Evolutionary conservation across 140 eudicot genomes (phyloP), one percentile per base, ranked within the genome.

Genomic region (Ambrosia hybrid): DNA sequence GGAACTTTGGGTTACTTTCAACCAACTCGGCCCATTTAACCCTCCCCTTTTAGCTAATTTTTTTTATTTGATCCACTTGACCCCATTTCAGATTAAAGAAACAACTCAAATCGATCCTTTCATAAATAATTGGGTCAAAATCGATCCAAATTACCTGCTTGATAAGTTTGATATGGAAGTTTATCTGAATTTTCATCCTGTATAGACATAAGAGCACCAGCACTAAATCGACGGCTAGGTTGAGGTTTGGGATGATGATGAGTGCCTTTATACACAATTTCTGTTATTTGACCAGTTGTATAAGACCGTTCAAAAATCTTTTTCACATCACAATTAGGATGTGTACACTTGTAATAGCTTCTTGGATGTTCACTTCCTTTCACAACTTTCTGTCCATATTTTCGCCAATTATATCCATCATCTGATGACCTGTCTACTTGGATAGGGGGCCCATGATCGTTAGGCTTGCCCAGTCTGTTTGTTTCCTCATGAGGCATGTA

Each of bases 211-310:
- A 88, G 90, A 58, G 94, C 86, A 51, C 97, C 97, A 59, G 90
- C 90, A 78, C 86, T 82, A 75, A 87, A 77, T 57, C 99, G 88
- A 16, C 99, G 97, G 76, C 81, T 83, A 75, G 96, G 89, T 76
- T 86, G 96, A 62, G 99, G 99, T 77, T 91, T 94, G 26, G 97
- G 99, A 72, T 94, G 99, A 82, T 94, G 95, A 79, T 94, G 99
- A 46, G 88, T 75, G 49, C 99, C 99, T 72, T 91, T 94, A 70
- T 94, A 94, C 72, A 94, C 88, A 57, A 91, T 94, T 69, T 94
- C 97, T 5, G 94, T 90, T 78, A 94, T 91, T 49, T 88, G 89
- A 56, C 99, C 99, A 10, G 85, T 88, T 14, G 84, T 88, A 69
- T 85, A 86, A 51, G 99, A 83, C 0, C 97, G 85, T 82, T 91